phyloP scores from a whole-genome alignment of 495 filamentous ascomycete genomes.

The Sordaria brevicollis region DNA sequence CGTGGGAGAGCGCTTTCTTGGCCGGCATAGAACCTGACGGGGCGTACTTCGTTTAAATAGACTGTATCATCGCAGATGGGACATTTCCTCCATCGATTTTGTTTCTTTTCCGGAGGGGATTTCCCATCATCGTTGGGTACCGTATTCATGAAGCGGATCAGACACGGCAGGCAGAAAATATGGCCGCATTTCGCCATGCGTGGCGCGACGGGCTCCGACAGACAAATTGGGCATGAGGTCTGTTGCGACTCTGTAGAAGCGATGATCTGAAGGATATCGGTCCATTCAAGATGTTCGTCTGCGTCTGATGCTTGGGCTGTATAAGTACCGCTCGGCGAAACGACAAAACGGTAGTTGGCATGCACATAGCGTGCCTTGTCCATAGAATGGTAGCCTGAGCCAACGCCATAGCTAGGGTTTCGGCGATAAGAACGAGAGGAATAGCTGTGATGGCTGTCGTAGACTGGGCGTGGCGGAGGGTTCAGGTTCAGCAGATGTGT shows the following conservation, averaged over 20 bases:
- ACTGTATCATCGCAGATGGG: constrained; percentile 91
- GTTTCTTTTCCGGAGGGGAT: constrained; percentile 53
- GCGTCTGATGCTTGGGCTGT: constrained; percentile 71
- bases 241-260: constrained; percentile 82
- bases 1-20: constrained; percentile 71
- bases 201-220: constrained; percentile 82
- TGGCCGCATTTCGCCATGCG: constrained; percentile 97
- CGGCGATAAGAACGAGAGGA: constrained; percentile 41
- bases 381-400: constrained; percentile 81
- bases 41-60: constrained; percentile 77
- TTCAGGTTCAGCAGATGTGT: constrained; percentile 93
- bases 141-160: constrained; percentile 93
- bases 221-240: constrained; percentile 84
- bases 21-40: constrained; percentile 83
- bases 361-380: constrained; percentile 95
- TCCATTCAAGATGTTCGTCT: constrained; percentile 87
- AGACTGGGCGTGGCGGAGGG: constrained; percentile 64
- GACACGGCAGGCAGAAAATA: constrained; percentile 90
- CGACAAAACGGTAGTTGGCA: constrained; percentile 95
- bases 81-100: constrained; percentile 75
- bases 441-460: constrained; percentile 40
- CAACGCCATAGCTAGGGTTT: constrained; percentile 73
- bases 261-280: constrained; percentile 79
- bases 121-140: constrained; percentile 52
- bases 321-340: constrained; percentile 73